phyloP scores from a whole-genome alignment of 2,329 filamentous ascomycete species.

The Hypoxylon sp. region DNA sequence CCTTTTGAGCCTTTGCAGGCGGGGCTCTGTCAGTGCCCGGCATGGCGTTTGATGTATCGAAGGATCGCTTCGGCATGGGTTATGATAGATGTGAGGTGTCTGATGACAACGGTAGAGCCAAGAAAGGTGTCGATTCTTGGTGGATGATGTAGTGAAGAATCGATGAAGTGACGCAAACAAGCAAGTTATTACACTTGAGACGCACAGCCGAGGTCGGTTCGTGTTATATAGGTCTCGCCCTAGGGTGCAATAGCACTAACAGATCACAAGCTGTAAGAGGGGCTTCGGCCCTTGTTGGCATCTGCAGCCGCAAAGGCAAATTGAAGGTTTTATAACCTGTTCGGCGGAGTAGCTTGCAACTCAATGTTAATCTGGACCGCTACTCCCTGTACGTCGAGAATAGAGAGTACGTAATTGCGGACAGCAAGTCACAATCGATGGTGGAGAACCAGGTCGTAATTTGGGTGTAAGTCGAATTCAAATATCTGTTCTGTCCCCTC shows the following conservation, averaged over 20 bases:
- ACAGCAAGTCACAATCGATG: slow-evolving; percentile 13
- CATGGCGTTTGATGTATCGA: slow-evolving; percentile 54
- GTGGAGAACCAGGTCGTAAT: slow-evolving; percentile 4
- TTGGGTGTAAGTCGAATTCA: slow-evolving; percentile 20
- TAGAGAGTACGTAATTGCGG: neutral
- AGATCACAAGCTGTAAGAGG: slow-evolving; percentile 25
- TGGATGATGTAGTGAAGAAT: neutral
- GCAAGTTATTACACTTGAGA: neutral
- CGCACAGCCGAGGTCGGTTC: neutral
- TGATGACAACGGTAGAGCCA: slow-evolving; percentile 7
- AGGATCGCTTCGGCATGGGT: slow-evolving; percentile 60
- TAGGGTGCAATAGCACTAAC: slow-evolving; percentile 1
- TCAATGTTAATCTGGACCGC: slow-evolving; percentile 1
- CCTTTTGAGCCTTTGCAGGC: slow-evolving; percentile 57
- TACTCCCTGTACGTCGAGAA: slow-evolving; percentile 6
- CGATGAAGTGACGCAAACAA: neutral
- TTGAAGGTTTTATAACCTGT: slow-evolving; percentile 13
- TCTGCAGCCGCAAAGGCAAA: slow-evolving; percentile 42
- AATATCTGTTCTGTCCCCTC: slow-evolving; percentile 6
- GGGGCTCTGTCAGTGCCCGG: slow-evolving; percentile 52
- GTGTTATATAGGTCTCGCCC: slow-evolving; percentile 29
- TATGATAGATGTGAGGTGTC: slow-evolving; percentile 5
- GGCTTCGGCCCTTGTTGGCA: slow-evolving; percentile 38
- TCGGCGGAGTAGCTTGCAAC: slow-evolving; percentile 8
- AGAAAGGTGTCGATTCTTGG: neutral